Evolutionary conservation across 2,329 filamentous ascomycete species (phyloP).

Genomic region (Pseudogymnoascus sp.): DNA sequence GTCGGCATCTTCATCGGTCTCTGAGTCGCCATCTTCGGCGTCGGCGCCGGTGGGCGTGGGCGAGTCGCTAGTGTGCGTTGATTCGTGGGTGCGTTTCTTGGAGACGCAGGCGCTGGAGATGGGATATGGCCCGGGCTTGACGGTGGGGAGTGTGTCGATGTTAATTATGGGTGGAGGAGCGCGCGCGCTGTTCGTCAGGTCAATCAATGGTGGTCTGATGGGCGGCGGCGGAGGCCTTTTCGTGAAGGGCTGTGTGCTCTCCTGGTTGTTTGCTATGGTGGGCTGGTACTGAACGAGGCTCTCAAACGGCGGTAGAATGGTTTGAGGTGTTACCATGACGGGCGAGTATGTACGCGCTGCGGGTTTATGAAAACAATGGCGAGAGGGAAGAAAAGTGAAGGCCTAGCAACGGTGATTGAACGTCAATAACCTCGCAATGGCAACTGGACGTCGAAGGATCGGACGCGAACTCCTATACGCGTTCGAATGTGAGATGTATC

Average conservation of each 20-base stretch:
- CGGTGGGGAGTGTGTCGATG: background rate
- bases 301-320: background rate
- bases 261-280: background rate
- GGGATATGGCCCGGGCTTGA: background rate
- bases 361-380: background rate
- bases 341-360: background rate
- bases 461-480: conserved; percentile 7
- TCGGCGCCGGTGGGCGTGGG: background rate
- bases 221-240: background rate
- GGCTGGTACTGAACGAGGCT: background rate
- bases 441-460: background rate
- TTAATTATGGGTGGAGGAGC: background rate
- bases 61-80: background rate
- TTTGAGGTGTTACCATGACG: background rate
- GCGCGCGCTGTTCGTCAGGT: conserved; percentile 4
- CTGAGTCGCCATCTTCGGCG: conserved; percentile 13
- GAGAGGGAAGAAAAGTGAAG: background rate
- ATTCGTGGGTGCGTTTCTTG: background rate
- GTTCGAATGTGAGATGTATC: conserved; percentile 1
- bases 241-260: background rate
- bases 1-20: conserved; percentile 15
- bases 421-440: background rate
- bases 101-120: background rate
- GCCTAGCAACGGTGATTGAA: background rate
- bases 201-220: background rate